Base-by-base conservation (phyloP, 495 filamentous ascomycete species). In the Penicillium argentinense region DNA sequence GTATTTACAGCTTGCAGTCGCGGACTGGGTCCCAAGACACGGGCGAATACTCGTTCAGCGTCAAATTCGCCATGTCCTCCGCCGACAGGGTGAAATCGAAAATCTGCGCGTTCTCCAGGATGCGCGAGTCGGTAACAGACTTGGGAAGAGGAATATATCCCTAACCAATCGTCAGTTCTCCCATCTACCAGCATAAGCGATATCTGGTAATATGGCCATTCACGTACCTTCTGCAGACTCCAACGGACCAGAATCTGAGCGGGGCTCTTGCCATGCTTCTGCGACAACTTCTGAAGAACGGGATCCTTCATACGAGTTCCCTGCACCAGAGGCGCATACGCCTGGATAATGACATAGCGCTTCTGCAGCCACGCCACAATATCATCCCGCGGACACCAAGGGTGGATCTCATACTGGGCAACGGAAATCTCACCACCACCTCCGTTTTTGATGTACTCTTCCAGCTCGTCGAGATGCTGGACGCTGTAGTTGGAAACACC, bases 351-450 rank as follows among this genome's bases (percentile, higher is more conserved):
- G 5, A 92, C 75, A 14, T 82, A 81, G 22, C 84, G 73, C 58
- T 82, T 73, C 46, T 75, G 57, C 53, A 85, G 84, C 86, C 91
- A 96, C 38, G 81, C 73, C 9, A 83, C 82, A 22, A 97, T 85
- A 54, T 93, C 87, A 5, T 73, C 72, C 9, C 91, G 74, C 3
- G 81, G 73, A n/a, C 86, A 81, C 88, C 89, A 96, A 0, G 91
- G 91, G 60, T 97, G 92, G 13, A 97, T 71, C 68, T 97, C 91
- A 59, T 88, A 88, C 64, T 96, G 91, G 9, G 87, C 88, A 6
- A 96, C 87, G 39, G 81, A 83, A 56, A 97, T 76, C 16, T 89
- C 69, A 3, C 88, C 88, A 9, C 86, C 89, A 42, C 77, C 82
- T 6, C 85, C 87, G 51, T 78, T 75, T 60, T 84, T 74, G 53